Evolutionary conservation across 2,329 filamentous ascomycete species (phyloP).

Genomic region (Hymenoscyphus scutula): DNA sequence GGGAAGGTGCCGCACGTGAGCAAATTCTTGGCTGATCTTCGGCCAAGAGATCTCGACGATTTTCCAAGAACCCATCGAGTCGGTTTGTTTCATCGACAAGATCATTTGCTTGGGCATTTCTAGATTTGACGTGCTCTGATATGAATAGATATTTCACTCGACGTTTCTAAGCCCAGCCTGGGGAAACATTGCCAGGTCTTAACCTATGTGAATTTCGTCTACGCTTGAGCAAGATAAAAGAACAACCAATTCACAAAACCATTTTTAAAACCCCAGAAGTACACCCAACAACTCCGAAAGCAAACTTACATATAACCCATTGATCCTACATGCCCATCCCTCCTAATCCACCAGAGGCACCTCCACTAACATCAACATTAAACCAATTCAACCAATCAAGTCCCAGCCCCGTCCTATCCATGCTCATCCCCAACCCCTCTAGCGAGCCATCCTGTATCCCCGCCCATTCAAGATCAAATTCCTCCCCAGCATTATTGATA

Average conservation of each 20-base stretch:
- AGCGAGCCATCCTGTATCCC: slow-evolving; percentile 31
- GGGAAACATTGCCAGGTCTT: no score
- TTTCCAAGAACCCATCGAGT: neutral
- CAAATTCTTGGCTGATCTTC: neutral
- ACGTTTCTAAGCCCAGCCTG: no score
- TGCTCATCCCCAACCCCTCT: neutral
- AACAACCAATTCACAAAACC: no score
- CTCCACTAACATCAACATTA: slow-evolving; percentile 1
- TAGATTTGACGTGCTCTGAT: no score
- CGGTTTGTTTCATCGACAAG: neutral
- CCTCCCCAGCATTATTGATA: slow-evolving; percentile 60
- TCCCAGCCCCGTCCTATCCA: slow-evolving; percentile 2
- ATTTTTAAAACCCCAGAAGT: no score
- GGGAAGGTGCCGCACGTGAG: neutral
- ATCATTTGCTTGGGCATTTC: no score
- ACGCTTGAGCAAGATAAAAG: no score
- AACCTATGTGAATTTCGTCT: no score
- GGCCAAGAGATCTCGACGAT: neutral
- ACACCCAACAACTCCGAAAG: neutral
- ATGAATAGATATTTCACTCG: no score
- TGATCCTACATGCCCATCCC: neutral
- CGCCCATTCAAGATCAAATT: slow-evolving; percentile 45
- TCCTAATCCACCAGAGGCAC: neutral
- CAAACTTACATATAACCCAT: neutral
- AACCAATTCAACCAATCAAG: slow-evolving; percentile 10